These are phyloP conservation scores for Peronosclerospora sorghi DNA, from an alignment of 352 stramenopile genomes.

Conservation along the genomic window DNA sequence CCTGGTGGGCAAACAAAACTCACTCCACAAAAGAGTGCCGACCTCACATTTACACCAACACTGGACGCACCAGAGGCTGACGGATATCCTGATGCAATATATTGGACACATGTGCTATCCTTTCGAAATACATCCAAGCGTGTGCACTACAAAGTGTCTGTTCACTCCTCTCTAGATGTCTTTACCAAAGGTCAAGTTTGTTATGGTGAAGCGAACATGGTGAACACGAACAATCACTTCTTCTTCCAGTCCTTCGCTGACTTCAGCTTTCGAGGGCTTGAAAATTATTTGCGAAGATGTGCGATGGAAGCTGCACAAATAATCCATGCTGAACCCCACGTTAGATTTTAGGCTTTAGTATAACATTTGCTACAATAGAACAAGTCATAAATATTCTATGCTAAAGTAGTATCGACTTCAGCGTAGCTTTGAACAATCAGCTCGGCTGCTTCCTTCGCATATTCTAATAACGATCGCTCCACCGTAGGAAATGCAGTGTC, in stretches of 20 bases:
- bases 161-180: slow-evolving; percentile 20
- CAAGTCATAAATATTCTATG: no score
- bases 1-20: not conserved
- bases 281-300: slow-evolving; percentile 13
- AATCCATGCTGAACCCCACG: slow-evolving; percentile 1
- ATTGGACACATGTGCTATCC: slow-evolving; percentile 58
- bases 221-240: slow-evolving; percentile 15
- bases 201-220: slow-evolving; percentile 29
- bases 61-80: slow-evolving; percentile 14
- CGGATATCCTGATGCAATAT: slow-evolving; percentile 29
- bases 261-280: slow-evolving; percentile 14
- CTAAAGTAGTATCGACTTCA: not conserved
- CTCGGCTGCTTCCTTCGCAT: slow-evolving; percentile 19
- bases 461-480: slow-evolving; percentile 24
- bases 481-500: slow-evolving; percentile 19
- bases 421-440: slow-evolving; percentile 12
- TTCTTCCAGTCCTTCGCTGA: slow-evolving; percentile 13
- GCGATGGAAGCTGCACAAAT: slow-evolving; percentile 16
- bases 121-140: slow-evolving; percentile 38
- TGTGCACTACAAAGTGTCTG: slow-evolving; percentile 40
- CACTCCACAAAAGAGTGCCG: not conserved
- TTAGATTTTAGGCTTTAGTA: no score
- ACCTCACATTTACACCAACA: slow-evolving; percentile 6
- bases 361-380: no score
- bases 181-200: slow-evolving; percentile 44